Conservation (phyloP, 2,329 filamentous ascomycete species). For the Penicillium brasilianum region DNA sequence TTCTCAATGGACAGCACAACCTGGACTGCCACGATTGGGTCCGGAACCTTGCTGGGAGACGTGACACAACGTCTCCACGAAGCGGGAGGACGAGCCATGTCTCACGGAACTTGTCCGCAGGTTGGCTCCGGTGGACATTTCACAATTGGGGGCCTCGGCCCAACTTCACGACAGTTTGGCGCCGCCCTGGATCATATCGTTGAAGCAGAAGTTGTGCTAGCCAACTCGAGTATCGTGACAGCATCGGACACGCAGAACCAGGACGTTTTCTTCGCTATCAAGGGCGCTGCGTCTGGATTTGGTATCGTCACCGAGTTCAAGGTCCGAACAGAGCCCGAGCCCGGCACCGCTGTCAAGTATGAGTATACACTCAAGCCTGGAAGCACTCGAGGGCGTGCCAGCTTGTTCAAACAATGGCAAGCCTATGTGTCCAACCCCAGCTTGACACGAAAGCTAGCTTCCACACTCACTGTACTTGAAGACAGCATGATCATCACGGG, state of each 20-base stretch:
- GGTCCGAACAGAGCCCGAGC: constrained; percentile 44
- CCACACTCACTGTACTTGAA: constrained; percentile 61
- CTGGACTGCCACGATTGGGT: constrained; percentile 42
- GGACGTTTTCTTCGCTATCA: constrained; percentile 45
- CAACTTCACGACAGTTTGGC: constrained; percentile 55
- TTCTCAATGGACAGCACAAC: constrained; percentile 40
- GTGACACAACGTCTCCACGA: constrained; percentile 38
- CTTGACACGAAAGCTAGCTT: constrained; percentile 64
- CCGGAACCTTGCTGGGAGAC: constrained; percentile 39
- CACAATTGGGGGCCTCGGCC: constrained; percentile 44
- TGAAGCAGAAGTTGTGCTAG: constrained; percentile 54
- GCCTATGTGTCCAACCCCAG: constrained; percentile 58
- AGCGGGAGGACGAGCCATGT: constrained; percentile 37
- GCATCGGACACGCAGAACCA: constrained; percentile 36
- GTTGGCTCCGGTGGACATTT: constrained; percentile 46
- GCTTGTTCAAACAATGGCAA: constrained; percentile 64
- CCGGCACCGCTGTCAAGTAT: constrained; percentile 59
- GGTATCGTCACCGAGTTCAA: constrained; percentile 48
- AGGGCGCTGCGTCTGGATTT: constrained; percentile 45
- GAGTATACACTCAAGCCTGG: constrained; percentile 60
- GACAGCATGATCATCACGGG: constrained; percentile 63
- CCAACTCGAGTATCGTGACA: constrained; percentile 41
- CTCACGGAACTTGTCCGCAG: constrained; percentile 43
- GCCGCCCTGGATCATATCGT: constrained; percentile 57
- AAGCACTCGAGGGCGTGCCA: constrained; percentile 54